These are phyloP conservation scores for Albifimbria verrucaria DNA, from an alignment of 2,329 filamentous ascomycete species.

Conservation along the genomic window DNA sequence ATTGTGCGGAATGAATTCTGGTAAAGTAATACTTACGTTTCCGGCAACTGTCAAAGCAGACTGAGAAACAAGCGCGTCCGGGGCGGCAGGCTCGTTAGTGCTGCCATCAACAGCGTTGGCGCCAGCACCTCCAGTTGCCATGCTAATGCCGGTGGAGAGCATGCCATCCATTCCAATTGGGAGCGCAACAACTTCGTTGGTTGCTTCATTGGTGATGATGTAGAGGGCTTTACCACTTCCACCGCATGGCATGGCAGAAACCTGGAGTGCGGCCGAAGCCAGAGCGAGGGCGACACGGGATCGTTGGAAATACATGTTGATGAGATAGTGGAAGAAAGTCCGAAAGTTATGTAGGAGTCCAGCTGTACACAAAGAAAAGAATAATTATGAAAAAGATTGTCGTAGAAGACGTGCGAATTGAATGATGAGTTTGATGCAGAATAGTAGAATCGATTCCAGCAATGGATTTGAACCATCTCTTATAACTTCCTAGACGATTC, in stretches of 20 bases:
- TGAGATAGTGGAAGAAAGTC: constrained; percentile 1
- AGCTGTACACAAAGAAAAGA: neutral
- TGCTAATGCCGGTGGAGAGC: constrained; percentile 38
- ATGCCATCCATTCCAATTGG: constrained; percentile 44
- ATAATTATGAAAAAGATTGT: neutral
- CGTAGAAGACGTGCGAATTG: neutral
- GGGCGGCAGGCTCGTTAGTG: constrained; percentile 34
- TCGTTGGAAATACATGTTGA: neutral
- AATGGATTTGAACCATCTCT: neutral
- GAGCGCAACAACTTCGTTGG: constrained; percentile 48
- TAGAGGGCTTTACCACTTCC: constrained; percentile 45
- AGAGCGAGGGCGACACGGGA: no score
- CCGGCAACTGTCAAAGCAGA: constrained; percentile 46
- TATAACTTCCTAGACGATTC: no score
- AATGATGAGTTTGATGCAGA: neutral
- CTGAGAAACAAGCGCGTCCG: constrained; percentile 51
- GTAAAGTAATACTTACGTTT: constrained; percentile 37
- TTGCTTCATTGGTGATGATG: constrained; percentile 50
- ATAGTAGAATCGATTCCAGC: neutral
- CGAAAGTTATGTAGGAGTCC: neutral
- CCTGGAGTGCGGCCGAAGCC: neutral
- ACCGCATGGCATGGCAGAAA: neutral
- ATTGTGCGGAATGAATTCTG: neutral
- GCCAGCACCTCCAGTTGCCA: constrained; percentile 45
- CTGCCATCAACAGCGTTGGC: constrained; percentile 33